Conservation (phyloP, 768 basidiomycete genomes). For the Lactarius quietus region DNA sequence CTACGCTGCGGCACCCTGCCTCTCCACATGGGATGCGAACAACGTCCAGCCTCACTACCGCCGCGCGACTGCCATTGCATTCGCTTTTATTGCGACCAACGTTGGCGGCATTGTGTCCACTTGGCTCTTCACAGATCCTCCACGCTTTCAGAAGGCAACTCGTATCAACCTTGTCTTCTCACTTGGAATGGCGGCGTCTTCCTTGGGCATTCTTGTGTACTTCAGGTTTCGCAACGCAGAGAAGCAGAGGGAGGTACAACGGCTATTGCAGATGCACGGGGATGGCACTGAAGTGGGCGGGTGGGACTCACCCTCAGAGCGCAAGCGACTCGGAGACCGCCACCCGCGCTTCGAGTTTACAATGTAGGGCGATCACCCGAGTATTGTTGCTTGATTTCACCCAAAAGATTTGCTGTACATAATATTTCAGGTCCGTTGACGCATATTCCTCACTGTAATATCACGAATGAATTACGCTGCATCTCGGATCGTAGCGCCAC, state of each 20-base stretch:
- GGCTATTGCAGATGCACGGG: constrained; percentile 3
- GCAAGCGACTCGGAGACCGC: neutral
- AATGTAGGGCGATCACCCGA: no score
- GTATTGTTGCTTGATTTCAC: neutral
- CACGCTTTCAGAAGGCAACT: neutral
- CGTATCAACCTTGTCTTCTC: neutral
- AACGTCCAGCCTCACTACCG: neutral
- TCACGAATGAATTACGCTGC: no score
- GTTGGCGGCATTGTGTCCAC: neutral
- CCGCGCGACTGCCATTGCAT: neutral
- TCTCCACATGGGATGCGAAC: neutral
- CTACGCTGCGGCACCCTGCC: neutral
- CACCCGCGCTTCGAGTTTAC: neutral
- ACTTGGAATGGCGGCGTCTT: constrained; percentile 3
- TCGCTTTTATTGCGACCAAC: neutral
- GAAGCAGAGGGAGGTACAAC: constrained; percentile 4
- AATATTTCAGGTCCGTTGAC: neutral
- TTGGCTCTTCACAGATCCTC: neutral
- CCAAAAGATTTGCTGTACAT: neutral
- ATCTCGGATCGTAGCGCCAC: no score
- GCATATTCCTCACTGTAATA: neutral
- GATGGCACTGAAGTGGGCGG: neutral
- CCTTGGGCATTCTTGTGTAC: constrained; percentile 1
- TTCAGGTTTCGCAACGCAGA: neutral
- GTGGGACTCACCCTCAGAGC: neutral